These are phyloP conservation scores for Triticum urartu DNA, from an alignment of 176 grass and related monocot species.

Conservation along the genomic window DNA sequence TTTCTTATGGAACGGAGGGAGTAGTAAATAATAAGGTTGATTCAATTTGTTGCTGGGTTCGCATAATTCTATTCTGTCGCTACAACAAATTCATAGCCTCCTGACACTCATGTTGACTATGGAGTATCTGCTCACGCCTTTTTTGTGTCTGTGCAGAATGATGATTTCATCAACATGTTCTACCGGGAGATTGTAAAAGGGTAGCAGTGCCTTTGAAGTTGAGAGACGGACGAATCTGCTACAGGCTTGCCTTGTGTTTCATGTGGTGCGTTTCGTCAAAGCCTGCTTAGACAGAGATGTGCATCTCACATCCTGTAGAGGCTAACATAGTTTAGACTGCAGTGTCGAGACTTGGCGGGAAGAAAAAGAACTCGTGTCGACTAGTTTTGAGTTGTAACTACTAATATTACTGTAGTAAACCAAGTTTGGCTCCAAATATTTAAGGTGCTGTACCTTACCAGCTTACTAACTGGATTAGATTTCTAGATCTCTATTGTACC, in stretches of 20 bases:
- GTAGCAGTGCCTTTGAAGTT: slow-evolving; percentile 36
- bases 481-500: not conserved
- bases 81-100: not conserved
- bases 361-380: not conserved
- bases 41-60: not conserved
- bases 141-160: slow-evolving; percentile 36
- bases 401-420: not conserved
- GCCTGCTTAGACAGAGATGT: not conserved
- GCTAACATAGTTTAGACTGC: slow-evolving; percentile 3
- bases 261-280: slow-evolving; percentile 16
- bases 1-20: too few relatives aligned
- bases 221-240: not conserved
- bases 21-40: not conserved
- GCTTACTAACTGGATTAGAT: not conserved
- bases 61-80: not conserved
- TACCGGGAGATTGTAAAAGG: slow-evolving; percentile 53
- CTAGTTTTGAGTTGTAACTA: not conserved
- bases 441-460: not conserved
- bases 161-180: slow-evolving; percentile 61
- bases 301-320: not conserved
- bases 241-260: slow-evolving; percentile 15
- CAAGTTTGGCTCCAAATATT: not conserved
- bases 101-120: not conserved
- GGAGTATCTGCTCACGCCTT: slow-evolving; percentile 17
- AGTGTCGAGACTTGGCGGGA: not conserved